A percentile compares a stretch with the other conserved stretches of the same genome.
These are phyloP conservation scores for Irpex lacteus DNA, from an alignment of 1,284 basidiomycete genomes.

Conservation along the genomic window DNA sequence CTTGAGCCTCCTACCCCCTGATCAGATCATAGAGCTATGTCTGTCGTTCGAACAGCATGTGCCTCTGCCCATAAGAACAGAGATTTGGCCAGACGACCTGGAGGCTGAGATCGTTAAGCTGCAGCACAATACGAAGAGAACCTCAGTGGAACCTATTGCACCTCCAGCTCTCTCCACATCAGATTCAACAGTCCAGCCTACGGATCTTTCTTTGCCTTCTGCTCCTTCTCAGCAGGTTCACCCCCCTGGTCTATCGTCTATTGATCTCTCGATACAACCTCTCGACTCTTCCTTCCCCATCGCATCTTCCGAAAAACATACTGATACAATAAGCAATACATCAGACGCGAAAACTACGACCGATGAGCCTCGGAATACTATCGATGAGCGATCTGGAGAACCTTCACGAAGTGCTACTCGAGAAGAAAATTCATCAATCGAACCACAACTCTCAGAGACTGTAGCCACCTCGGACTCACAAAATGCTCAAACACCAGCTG, in stretches of 20 bases:
- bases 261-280: constrained; percentile 9
- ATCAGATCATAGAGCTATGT: constrained; percentile 74
- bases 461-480: neutral
- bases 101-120: constrained; percentile 57
- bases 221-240: constrained; percentile 22
- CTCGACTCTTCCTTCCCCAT: constrained; percentile 9
- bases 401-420: too few relatives aligned
- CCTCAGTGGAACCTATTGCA: neutral
- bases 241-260: constrained; percentile 16
- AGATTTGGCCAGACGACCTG: constrained; percentile 70
- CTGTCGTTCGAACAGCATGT: constrained; percentile 67
- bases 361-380: neutral
- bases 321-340: neutral
- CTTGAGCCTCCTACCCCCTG: constrained; percentile 57
- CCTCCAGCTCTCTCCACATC: neutral
- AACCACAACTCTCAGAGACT: too few relatives aligned
- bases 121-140: constrained; percentile 25
- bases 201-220: neutral
- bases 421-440: too few relatives aligned
- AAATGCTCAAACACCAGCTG: neutral
- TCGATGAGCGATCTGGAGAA: neutral
- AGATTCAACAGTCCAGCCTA: neutral
- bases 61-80: constrained; percentile 52
- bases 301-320: constrained; percentile 15
- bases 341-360: neutral